Conservation (phyloP, 305 asterid species). For the Fraxinus sp. region DNA sequence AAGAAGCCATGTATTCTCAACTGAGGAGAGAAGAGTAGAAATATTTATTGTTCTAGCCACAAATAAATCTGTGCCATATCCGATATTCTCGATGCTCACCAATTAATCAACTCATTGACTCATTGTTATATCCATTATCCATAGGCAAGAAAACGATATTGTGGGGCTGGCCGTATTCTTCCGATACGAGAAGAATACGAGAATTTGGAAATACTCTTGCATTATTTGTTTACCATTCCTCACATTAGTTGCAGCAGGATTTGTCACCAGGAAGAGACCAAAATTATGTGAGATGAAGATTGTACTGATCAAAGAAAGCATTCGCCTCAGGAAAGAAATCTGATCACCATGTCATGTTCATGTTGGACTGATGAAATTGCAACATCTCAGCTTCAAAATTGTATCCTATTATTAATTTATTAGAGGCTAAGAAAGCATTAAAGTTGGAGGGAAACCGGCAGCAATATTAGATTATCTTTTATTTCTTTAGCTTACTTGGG, state of each 20-base stretch:
- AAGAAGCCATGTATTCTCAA: constrained; percentile 45
- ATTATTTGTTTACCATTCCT: neutral
- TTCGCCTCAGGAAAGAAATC: neutral
- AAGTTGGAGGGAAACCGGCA: neutral
- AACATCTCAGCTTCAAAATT: neutral
- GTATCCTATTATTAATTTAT: neutral
- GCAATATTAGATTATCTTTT: neutral
- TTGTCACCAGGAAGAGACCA: neutral
- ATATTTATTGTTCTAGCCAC: constrained; percentile 34
- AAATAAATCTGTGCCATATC: constrained; percentile 20
- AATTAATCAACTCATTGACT: neutral
- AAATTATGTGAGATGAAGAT: neutral
- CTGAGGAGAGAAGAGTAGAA: neutral
- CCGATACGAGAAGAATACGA: neutral
- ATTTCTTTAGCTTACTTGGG: too few relatives aligned
- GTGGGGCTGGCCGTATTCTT: neutral
- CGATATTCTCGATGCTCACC: neutral
- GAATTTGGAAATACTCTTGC: neutral
- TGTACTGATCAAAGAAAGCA: neutral
- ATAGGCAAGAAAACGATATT: neutral
- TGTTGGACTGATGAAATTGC: neutral
- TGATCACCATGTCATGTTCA: neutral
- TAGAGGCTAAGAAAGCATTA: too few relatives aligned
- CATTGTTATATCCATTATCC: neutral
- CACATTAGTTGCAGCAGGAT: neutral